A percentile compares a stretch with the other conserved stretches of the same genome.
Evolutionary conservation across 495 filamentous ascomycete species (phyloP).

Genomic region (Thermothielavioides terrestris): DNA sequence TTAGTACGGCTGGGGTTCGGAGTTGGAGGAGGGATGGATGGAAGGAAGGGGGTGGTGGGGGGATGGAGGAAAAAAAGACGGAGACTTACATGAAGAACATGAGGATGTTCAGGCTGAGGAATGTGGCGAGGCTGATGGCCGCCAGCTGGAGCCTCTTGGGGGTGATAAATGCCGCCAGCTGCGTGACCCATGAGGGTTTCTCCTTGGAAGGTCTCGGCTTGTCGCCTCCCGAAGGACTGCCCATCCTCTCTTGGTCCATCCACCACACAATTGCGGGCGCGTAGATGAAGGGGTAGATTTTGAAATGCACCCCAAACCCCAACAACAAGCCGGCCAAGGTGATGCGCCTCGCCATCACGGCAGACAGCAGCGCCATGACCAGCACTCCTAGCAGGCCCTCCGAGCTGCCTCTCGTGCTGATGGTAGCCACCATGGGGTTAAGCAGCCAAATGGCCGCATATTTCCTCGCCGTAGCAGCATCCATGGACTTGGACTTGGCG

Average conservation of each 20-base stretch:
- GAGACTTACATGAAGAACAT: constrained; percentile 66
- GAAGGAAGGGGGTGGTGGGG: background rate
- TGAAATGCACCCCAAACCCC: constrained; percentile 86
- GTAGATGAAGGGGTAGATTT: constrained; percentile 98
- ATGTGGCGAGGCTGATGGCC: constrained; percentile 58
- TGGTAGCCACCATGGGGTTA: constrained; percentile 96
- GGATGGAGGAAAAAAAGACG: background rate
- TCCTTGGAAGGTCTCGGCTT: background rate
- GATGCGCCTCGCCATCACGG: constrained; percentile 51
- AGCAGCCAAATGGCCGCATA: constrained; percentile 84
- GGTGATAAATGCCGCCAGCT: constrained; percentile 50
- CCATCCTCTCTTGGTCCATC: constrained; percentile 53
- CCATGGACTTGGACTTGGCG: constrained; percentile 16
- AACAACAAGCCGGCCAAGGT: constrained; percentile 65
- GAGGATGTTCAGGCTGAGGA: constrained; percentile 56
- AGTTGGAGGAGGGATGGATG: background rate
- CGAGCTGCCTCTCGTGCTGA: constrained; percentile 87
- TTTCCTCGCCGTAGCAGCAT: constrained; percentile 46
- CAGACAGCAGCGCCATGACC: constrained; percentile 74
- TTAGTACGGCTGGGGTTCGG: too few species aligned
- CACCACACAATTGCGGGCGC: constrained; percentile 79
- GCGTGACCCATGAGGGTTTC: constrained; percentile 9
- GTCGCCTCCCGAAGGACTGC: background rate
- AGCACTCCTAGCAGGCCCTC: constrained; percentile 83
- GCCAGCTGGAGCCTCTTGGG: constrained; percentile 51